phyloP scores from a whole-genome alignment of 176 grass and related monocot species.

The Rhynchospora pubera region DNA sequence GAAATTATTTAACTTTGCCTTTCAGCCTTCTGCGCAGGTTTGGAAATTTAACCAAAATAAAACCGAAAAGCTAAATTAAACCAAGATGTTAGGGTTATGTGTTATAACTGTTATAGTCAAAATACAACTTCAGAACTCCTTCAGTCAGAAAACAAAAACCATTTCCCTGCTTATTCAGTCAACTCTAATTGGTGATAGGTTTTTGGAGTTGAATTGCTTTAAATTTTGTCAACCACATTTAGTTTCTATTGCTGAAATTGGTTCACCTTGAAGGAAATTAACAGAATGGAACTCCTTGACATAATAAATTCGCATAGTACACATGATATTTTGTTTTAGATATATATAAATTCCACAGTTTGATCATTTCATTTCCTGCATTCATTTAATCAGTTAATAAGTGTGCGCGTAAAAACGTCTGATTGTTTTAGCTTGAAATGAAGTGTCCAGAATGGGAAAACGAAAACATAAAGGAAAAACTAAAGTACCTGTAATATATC shows the following conservation, averaged over 20 bases:
- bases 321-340: not conserved
- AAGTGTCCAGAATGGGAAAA: not conserved
- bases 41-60: not conserved
- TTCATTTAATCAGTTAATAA: not conserved
- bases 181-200: not conserved
- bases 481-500: slow-evolving; percentile 43
- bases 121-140: not conserved
- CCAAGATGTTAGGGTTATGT: not conserved
- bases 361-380: not conserved
- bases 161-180: not conserved
- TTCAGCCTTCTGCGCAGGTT: not conserved
- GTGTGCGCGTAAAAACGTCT: not conserved
- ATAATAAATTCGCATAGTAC: not conserved
- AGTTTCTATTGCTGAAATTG: not conserved
- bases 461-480: not conserved
- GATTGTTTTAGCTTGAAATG: not conserved
- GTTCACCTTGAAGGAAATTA: not conserved
- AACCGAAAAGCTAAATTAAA: not conserved
- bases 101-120: not conserved
- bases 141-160: not conserved
- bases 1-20: not conserved
- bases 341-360: not conserved
- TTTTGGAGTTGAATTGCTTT: not conserved
- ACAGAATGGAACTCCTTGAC: not conserved
- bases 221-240: not conserved